These are phyloP conservation scores for Pyrus pyrifolia DNA, from an alignment of 306 rosid genomes.

Conservation along the genomic window DNA sequence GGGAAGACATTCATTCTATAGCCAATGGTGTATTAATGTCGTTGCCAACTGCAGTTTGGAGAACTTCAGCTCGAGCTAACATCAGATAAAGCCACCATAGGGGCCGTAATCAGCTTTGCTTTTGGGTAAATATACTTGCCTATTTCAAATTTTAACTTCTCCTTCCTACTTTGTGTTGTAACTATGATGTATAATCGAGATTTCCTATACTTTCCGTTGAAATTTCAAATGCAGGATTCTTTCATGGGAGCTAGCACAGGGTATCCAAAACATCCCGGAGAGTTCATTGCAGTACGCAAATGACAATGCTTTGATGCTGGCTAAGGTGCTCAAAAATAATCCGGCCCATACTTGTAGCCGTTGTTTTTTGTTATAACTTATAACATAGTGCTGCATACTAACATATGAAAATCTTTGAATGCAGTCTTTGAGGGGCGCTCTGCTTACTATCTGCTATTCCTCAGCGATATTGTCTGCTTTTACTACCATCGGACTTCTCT, in stretches of 20 bases:
- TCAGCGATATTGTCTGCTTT: conserved; percentile 58
- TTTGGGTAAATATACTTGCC: conserved; percentile 50
- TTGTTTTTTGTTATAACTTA: not conserved
- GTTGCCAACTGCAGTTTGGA: conserved; percentile 65
- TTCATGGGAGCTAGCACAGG: conserved; percentile 81
- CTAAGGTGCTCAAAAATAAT: conserved; percentile 56
- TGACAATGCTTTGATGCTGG: conserved; percentile 75
- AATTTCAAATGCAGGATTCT: conserved; percentile 49
- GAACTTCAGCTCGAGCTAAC: conserved; percentile 84
- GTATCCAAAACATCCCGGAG: conserved; percentile 67
- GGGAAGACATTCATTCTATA: not conserved
- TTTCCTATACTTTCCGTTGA: not conserved
- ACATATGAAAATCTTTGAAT: conserved; percentile 15
- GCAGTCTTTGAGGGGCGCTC: conserved; percentile 76
- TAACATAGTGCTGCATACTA: not conserved
- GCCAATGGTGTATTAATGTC: not conserved
- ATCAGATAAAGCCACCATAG: conserved; percentile 61
- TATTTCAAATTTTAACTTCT: not conserved
- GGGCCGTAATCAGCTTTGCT: conserved; percentile 54
- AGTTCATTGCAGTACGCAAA: conserved; percentile 74
- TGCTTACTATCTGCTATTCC: conserved; percentile 58
- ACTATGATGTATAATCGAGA: conserved; percentile 7
- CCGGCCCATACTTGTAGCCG: not conserved
- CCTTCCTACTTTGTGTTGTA: not conserved
- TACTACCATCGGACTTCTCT: conserved; percentile 60